Percentiles rank a stretch among this genome's conserved stretches.
Conservation (phyloP, 345 rosid genomes). For the Gossypium stocksii region DNA sequence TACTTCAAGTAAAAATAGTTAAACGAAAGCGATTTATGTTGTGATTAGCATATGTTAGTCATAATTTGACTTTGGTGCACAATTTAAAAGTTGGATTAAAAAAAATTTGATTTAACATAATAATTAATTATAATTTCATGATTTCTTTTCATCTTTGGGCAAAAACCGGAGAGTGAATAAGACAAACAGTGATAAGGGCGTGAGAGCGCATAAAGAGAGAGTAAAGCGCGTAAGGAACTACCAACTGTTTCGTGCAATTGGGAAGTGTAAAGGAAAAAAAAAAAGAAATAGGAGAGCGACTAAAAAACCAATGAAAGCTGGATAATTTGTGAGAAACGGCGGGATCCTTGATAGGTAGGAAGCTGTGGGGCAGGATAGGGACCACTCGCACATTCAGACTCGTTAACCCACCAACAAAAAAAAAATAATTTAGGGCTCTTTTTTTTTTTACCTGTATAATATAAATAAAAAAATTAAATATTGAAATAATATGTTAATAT, state of each 20-base stretch:
- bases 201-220: neutral
- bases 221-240: neutral
- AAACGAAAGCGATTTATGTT: neutral
- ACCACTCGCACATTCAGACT: neutral
- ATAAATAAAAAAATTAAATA: too few relatives aligned
- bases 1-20: neutral
- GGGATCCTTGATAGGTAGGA: slow-evolving; percentile 11
- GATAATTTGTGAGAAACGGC: neutral
- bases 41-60: neutral
- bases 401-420: too few relatives aligned
- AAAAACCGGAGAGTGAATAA: neutral
- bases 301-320: neutral
- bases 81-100: neutral
- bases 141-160: too few relatives aligned
- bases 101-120: neutral
- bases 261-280: neutral
- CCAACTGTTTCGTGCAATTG: neutral
- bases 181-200: neutral
- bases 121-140: neutral
- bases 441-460: too few relatives aligned
- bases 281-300: neutral
- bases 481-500: too few relatives aligned
- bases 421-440: too few relatives aligned
- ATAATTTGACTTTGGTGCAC: neutral
- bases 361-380: neutral